Evolutionary conservation across 306 rosid species (phyloP).

Genomic region (Elaeagnus macrophylla): DNA sequence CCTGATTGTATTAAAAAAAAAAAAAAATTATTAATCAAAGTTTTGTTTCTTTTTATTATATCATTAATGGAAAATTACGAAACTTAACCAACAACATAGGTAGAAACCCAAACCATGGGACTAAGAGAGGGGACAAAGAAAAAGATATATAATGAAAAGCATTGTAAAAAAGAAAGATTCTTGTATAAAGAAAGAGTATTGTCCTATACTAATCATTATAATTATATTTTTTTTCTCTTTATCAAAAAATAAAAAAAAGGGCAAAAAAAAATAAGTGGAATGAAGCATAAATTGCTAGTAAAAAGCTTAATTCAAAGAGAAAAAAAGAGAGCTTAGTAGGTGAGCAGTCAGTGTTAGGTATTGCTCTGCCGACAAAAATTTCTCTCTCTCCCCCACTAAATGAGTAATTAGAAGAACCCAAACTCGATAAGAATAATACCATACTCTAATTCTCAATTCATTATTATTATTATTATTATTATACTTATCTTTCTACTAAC

Average conservation of each 20-base stretch:
- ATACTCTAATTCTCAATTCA: too few relatives aligned
- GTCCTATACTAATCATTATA: constrained; percentile 59
- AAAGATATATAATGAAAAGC: constrained; percentile 33
- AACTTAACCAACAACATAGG: too few relatives aligned
- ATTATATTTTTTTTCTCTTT: constrained; percentile 24
- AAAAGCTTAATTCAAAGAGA: constrained; percentile 21
- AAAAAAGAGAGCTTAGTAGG: constrained; percentile 15
- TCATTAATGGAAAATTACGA: too few relatives aligned
- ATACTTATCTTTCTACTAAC: too few relatives aligned
- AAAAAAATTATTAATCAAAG: too few relatives aligned
- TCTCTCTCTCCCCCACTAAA: constrained; percentile 41
- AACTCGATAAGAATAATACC: constrained; percentile 12
- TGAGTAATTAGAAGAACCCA: constrained; percentile 26
- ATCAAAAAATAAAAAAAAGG: constrained; percentile 6
- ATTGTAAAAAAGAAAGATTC: constrained; percentile 66
- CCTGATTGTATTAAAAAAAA: too few relatives aligned
- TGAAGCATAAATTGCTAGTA: constrained; percentile 20
- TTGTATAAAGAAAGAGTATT: constrained; percentile 52
- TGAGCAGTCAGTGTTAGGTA: constrained; percentile 49
- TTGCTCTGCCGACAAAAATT: constrained; percentile 58
- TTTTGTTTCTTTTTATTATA: too few relatives aligned
- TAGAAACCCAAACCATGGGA: too few relatives aligned
- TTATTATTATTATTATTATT: too few relatives aligned
- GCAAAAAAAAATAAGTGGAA: constrained; percentile 28
- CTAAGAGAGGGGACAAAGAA: background rate